Evolutionary conservation across 768 basidiomycete species (phyloP).

Genomic region (Rhodotorula sphaerocarpa): DNA sequence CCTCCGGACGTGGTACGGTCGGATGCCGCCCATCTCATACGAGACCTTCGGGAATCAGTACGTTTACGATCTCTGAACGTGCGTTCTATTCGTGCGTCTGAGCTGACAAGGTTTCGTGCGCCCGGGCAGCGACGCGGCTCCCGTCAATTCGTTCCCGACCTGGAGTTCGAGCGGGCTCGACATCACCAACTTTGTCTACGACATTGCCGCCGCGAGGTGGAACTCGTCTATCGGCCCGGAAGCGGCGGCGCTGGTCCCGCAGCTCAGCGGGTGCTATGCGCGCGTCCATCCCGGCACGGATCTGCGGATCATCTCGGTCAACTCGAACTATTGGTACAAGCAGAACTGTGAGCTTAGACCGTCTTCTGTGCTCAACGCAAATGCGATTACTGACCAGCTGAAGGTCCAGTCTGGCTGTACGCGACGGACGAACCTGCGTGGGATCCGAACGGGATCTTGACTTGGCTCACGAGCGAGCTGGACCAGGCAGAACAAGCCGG

Average conservation of each 20-base stretch:
- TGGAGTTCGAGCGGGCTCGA: constrained; percentile 44
- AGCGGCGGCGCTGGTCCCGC: constrained; percentile 48
- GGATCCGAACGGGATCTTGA: constrained; percentile 58
- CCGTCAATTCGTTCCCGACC: constrained; percentile 56
- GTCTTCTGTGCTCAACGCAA: neutral
- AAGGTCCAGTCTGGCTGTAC: constrained; percentile 54
- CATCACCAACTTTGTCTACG: constrained; percentile 52
- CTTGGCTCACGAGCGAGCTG: constrained; percentile 52
- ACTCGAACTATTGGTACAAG: constrained; percentile 51
- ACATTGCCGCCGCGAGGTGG: constrained; percentile 20
- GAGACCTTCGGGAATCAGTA: constrained; percentile 41
- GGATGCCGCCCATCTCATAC: constrained; percentile 13
- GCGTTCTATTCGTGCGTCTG: no score
- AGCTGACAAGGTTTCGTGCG: no score
- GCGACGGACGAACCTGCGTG: constrained; percentile 50
- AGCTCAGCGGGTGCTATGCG: constrained; percentile 56
- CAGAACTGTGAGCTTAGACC: constrained; percentile 11
- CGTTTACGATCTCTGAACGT: neutral
- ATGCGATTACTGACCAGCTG: neutral
- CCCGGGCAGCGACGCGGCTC: constrained; percentile 53
- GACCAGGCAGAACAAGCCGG: constrained; percentile 57
- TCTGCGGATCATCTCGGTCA: constrained; percentile 54
- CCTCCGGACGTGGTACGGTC: constrained; percentile 13
- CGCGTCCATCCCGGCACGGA: constrained; percentile 49
- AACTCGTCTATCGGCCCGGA: constrained; percentile 50